Evolutionary conservation across 805 yeast genomes (phyloP).

Genomic region (Kodamaea fukazawae): DNA sequence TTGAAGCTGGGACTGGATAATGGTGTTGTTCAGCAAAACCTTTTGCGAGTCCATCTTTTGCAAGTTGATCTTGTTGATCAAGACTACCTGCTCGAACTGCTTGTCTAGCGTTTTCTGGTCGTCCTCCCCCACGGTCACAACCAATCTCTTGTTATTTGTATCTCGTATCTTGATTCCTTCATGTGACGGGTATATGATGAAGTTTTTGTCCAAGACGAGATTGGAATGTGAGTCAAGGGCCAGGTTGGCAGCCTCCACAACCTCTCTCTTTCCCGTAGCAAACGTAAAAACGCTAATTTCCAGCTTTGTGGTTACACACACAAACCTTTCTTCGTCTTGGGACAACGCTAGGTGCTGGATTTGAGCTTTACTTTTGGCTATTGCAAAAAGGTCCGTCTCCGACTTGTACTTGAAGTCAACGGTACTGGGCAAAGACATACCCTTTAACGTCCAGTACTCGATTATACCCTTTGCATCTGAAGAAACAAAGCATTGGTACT

Average conservation of each 20-base stretch:
- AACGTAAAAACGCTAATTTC: slow-evolving; percentile 34
- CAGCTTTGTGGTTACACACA: slow-evolving; percentile 13
- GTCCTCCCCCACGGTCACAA: slow-evolving; percentile 10
- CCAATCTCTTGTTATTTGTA: slow-evolving; percentile 7
- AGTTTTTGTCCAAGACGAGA: background rate
- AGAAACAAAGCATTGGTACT: slow-evolving; percentile 18
- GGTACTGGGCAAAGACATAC: background rate
- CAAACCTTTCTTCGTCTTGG: slow-evolving; percentile 14
- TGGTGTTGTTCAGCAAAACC: slow-evolving; percentile 18
- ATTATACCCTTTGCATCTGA: slow-evolving; percentile 20
- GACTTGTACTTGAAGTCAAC: slow-evolving; percentile 33
- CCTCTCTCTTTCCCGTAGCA: slow-evolving; percentile 26
- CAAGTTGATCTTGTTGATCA: slow-evolving; percentile 14
- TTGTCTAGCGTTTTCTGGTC: slow-evolving; percentile 10
- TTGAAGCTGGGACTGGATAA: slow-evolving; percentile 15
- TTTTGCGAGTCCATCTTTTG: slow-evolving; percentile 12
- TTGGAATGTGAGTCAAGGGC: background rate
- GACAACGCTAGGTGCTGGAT: slow-evolving; percentile 18
- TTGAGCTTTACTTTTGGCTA: slow-evolving; percentile 28
- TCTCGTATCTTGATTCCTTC: slow-evolving; percentile 14
- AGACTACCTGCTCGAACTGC: slow-evolving; percentile 10
- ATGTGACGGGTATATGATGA: slow-evolving; percentile 9
- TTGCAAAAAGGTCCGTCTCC: slow-evolving; percentile 35
- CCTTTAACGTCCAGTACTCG: slow-evolving; percentile 21
- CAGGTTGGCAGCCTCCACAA: background rate